A percentile compares a stretch with the other conserved stretches of the same genome.
Conservation (phyloP, 441 rosid species). For the Euphorbia corollata region DNA sequence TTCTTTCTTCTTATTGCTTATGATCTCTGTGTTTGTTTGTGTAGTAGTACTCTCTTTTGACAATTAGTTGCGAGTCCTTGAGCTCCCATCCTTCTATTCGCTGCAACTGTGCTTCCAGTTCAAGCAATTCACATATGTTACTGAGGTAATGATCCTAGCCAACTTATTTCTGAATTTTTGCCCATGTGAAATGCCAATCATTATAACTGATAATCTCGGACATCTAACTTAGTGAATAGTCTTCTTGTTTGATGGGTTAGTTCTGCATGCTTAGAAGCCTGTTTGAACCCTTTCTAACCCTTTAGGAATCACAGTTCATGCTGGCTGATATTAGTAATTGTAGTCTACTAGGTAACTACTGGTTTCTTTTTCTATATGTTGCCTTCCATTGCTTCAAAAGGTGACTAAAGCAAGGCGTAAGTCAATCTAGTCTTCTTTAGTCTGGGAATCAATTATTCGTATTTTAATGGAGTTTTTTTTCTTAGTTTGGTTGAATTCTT, state of each 20-base stretch:
- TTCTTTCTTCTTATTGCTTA: conserved; percentile 7
- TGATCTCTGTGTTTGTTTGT: conserved; percentile 13
- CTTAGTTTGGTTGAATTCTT: too few relatives aligned
- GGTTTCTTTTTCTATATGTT: too few relatives aligned
- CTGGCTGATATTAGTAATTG: too few relatives aligned
- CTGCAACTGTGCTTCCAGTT: conserved; percentile 26
- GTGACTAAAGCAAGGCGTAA: too few relatives aligned
- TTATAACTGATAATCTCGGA: background rate
- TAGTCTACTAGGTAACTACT: too few relatives aligned
- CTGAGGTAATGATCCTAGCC: conserved; percentile 33
- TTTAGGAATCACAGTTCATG: too few relatives aligned
- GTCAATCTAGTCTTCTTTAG: too few relatives aligned
- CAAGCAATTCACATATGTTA: conserved; percentile 20
- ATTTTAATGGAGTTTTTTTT: too few relatives aligned
- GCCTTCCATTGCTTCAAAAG: too few relatives aligned
- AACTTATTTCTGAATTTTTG: conserved; percentile 17
- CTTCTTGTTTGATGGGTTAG: conserved; percentile 4
- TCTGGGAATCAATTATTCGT: too few relatives aligned
- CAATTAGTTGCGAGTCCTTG: conserved; percentile 16
- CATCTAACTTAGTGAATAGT: background rate
- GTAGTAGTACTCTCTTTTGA: background rate
- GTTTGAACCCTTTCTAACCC: too few relatives aligned
- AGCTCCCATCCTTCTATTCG: conserved; percentile 23
- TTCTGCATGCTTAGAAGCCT: too few relatives aligned
- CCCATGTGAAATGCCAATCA: conserved; percentile 6